phyloP scores from a whole-genome alignment of 345 rosid genomes.

The Trapa bicornis region DNA sequence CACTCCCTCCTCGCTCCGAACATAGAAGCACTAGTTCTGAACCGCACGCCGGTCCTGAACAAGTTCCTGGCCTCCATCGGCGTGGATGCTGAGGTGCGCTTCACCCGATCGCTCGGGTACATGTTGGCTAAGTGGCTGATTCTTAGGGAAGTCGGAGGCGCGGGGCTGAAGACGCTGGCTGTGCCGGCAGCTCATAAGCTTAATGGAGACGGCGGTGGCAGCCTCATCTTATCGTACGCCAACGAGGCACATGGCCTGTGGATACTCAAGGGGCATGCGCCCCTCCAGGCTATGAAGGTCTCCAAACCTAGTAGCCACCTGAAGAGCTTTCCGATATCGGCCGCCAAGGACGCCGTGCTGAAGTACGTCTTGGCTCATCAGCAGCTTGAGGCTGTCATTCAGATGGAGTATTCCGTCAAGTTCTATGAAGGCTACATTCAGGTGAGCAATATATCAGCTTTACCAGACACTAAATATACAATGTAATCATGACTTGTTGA shows the following conservation, averaged over 20 bases:
- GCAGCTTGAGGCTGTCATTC: slow-evolving; percentile 60
- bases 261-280: slow-evolving; percentile 59
- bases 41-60: slow-evolving; percentile 39
- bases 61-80: slow-evolving; percentile 54
- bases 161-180: slow-evolving; percentile 35
- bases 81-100: slow-evolving; percentile 54
- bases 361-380: slow-evolving; percentile 74
- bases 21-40: slow-evolving; percentile 30
- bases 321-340: slow-evolving; percentile 27
- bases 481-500: no score
- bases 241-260: slow-evolving; percentile 73
- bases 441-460: slow-evolving; percentile 8
- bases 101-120: slow-evolving; percentile 67
- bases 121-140: slow-evolving; percentile 70
- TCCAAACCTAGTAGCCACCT: slow-evolving; percentile 18
- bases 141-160: slow-evolving; percentile 43
- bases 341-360: slow-evolving; percentile 49
- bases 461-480: background rate
- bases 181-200: slow-evolving; percentile 18
- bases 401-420: slow-evolving; percentile 51
- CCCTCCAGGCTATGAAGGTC: slow-evolving; percentile 46
- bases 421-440: slow-evolving; percentile 48
- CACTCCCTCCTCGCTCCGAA: slow-evolving; percentile 45
- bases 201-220: background rate
- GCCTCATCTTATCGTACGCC: slow-evolving; percentile 46